A percentile compares a stretch with the other conserved stretches of the same genome.
Conservation (phyloP, 306 rosid genomes). For the Fragaria iinumae region DNA sequence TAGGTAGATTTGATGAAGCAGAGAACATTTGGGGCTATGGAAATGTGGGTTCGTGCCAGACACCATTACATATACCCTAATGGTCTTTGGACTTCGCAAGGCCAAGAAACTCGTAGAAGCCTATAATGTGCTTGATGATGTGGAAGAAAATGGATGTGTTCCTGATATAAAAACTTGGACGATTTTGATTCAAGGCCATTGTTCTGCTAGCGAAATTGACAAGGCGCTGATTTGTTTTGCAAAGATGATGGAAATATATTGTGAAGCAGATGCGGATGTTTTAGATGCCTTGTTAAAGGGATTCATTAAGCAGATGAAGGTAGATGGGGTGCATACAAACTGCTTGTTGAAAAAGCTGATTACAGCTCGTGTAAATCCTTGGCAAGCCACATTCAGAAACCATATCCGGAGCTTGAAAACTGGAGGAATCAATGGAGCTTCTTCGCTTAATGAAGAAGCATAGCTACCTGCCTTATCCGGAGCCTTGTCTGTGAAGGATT, state of each 20-base stretch:
- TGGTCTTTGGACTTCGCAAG: slow-evolving; percentile 82
- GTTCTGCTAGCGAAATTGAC: slow-evolving; percentile 62
- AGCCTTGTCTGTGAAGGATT: slow-evolving; percentile 71
- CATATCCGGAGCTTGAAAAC: slow-evolving; percentile 52
- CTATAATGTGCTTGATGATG: slow-evolving; percentile 55
- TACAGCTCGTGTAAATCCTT: slow-evolving; percentile 42
- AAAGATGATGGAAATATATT: slow-evolving; percentile 62
- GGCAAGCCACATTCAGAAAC: slow-evolving; percentile 69
- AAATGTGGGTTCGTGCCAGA: slow-evolving; percentile 72
- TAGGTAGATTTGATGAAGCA: slow-evolving; percentile 73
- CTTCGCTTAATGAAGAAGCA: slow-evolving; percentile 67
- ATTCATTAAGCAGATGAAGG: slow-evolving; percentile 46
- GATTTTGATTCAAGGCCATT: slow-evolving; percentile 84
- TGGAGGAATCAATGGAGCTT: slow-evolving; percentile 73
- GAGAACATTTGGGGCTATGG: slow-evolving; percentile 51
- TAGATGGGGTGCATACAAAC: slow-evolving; percentile 61
- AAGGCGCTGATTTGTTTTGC: slow-evolving; percentile 56
- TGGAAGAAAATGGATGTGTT: slow-evolving; percentile 68
- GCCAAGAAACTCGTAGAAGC: slow-evolving; percentile 70
- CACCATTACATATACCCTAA: slow-evolving; percentile 75
- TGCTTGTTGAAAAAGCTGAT: slow-evolving; percentile 55
- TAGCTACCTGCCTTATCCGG: slow-evolving; percentile 49
- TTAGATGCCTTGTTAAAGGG: slow-evolving; percentile 61
- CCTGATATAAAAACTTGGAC: slow-evolving; percentile 94
- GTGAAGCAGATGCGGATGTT: slow-evolving; percentile 63